Evolutionary conservation across 305 asterid species (phyloP), one percentile per base, ranked within the genome.

Genomic region (Solanum hybrid): DNA sequence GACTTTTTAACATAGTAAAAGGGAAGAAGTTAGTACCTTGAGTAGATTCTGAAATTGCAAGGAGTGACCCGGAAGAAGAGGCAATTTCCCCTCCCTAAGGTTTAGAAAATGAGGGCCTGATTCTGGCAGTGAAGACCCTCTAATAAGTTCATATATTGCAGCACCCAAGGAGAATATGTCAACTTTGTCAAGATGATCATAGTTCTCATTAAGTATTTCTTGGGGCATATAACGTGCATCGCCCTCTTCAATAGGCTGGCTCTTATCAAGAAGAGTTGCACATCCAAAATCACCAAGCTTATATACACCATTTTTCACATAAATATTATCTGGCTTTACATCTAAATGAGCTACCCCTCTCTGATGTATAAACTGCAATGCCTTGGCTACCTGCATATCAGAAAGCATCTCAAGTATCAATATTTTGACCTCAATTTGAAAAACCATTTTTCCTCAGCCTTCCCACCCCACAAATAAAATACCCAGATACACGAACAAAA

Each of bases 221-320:
- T 93, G 99, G 89, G 99, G 98, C 99, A 97, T 96, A 86, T 96
- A 97, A 71, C 99, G 97, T 36, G 99, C 99, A 92, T 96, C 99
- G 3, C 99, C 99, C 92, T 97, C 99, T 93, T 97, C 99, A 77
- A 96, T 91, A 35, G 99, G 98, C 91, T 96, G 92, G 93, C 98
- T 96, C 90, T 91, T 90, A 91, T 97, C 96, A 73, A 94, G 92
- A 75, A 91, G 97, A 51, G 98, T 96, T 36, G 99, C 98, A 91
- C 99, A 97, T 67, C 99, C 99, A 90, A 97, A 96, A 93, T 97
- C 99, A 13, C 99, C 99, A 33, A 97, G 99, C 94, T 97, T 96
- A 86, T 96, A 96, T 31, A 95, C 92, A 42, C 98, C 98, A 89
- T 92, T 91, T 93, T 95, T 97, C 28, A 96, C 96, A 94, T 97